These are phyloP conservation scores for Fragaria iinumae DNA, from an alignment of 306 rosid species.

Conservation along the genomic window DNA sequence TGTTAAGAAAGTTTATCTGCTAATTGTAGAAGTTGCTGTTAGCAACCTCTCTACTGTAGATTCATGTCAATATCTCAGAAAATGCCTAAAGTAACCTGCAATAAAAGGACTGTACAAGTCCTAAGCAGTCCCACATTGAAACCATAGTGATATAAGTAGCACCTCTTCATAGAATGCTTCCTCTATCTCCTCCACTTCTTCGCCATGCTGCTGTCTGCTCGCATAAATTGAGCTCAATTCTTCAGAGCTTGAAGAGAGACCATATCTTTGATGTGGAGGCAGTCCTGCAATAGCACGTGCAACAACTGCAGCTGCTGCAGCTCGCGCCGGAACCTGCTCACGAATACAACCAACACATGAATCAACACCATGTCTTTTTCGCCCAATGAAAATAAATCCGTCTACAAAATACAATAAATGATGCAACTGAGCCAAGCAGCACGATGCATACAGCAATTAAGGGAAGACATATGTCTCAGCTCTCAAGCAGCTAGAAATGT, in stretches of 20 bases:
- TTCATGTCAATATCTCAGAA: slow-evolving; percentile 1
- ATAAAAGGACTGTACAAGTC: slow-evolving; percentile 17
- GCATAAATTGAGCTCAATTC: slow-evolving; percentile 91
- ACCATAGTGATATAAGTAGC: slow-evolving; percentile 40
- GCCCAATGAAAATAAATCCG: neutral
- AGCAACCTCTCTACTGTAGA: slow-evolving; percentile 6
- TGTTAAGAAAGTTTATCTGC: neutral
- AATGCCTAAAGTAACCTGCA: neutral
- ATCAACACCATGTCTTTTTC: neutral
- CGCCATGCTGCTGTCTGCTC: slow-evolving; percentile 45
- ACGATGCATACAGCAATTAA: neutral
- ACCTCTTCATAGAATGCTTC: slow-evolving; percentile 94
- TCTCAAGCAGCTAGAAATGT: neutral
- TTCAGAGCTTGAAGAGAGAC: slow-evolving; percentile 83
- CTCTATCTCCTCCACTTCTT: slow-evolving; percentile 78
- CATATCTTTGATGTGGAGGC: slow-evolving; percentile 88
- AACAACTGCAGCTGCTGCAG: slow-evolving; percentile 94
- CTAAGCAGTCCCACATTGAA: slow-evolving; percentile 34
- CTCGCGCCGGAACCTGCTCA: slow-evolving; percentile 91
- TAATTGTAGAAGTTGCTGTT: neutral
- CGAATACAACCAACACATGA: slow-evolving; percentile 31
- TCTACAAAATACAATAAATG: neutral
- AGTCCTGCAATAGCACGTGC: slow-evolving; percentile 98
- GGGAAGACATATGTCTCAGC: neutral
- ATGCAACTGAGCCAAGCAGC: neutral